phyloP scores from a whole-genome alignment of 139 green algal genomes.

The Eudorina sp. region DNA sequence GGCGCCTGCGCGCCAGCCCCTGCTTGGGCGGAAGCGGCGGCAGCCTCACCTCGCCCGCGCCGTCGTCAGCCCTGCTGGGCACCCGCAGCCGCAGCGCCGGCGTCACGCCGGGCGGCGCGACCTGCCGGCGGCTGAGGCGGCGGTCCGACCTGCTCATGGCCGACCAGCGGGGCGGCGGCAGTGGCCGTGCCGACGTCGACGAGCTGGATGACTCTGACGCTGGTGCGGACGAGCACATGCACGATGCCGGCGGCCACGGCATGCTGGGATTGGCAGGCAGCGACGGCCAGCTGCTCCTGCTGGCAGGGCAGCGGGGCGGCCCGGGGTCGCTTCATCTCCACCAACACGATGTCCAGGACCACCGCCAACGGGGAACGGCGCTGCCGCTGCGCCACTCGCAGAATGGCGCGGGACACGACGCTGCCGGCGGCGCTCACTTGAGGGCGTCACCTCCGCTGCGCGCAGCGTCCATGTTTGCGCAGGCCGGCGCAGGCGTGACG shows the following conservation, averaged over 20 bases:
- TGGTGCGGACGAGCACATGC: background rate
- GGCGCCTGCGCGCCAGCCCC: conserved; percentile 27
- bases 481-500: too few relatives aligned
- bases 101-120: conserved; percentile 3
- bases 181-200: background rate
- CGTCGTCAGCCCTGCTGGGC: conserved; percentile 25
- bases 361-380: background rate
- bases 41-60: background rate
- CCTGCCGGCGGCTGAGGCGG: conserved; percentile 12
- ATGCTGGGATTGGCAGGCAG: too few relatives aligned
- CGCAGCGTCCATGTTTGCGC: too few relatives aligned
- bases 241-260: conserved; percentile 13
- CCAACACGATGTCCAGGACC: background rate
- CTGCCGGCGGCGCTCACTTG: too few relatives aligned
- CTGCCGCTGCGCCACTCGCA: background rate
- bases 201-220: background rate
- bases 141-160: conserved; percentile 13
- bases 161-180: background rate
- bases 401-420: too few relatives aligned
- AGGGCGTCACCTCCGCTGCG: too few relatives aligned
- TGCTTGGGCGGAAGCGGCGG: background rate
- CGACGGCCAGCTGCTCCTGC: background rate
- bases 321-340: background rate
- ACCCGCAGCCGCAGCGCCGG: conserved; percentile 14
- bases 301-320: background rate